Percentiles rank a stretch among this genome's conserved stretches.
Evolutionary conservation across 345 rosid genomes (phyloP).

Genomic region (Lumnitzera racemosa): DNA sequence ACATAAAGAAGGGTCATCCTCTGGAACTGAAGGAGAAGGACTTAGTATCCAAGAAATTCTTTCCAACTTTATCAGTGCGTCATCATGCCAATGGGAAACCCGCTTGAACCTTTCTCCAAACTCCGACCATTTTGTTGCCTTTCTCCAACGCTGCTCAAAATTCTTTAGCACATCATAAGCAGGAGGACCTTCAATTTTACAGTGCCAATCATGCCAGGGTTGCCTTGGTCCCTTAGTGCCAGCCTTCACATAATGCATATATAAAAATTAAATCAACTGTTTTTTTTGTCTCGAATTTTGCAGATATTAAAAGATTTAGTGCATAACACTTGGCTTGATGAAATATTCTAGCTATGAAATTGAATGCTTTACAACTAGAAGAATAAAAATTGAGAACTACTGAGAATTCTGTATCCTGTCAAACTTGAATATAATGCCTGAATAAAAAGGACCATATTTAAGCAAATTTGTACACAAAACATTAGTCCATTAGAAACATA

Average conservation of each 20-base stretch:
- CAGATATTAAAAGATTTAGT: too few relatives aligned
- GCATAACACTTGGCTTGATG: too few relatives aligned
- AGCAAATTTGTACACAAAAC: too few relatives aligned
- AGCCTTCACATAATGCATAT: constrained; percentile 25
- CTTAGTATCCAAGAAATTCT: constrained; percentile 86
- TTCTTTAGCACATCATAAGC: constrained; percentile 80
- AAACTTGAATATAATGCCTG: too few relatives aligned
- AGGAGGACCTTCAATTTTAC: constrained; percentile 92
- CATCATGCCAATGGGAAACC: constrained; percentile 72
- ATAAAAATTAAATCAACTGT: not conserved
- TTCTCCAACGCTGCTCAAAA: constrained; percentile 92
- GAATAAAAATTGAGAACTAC: too few relatives aligned
- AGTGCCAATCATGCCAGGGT: constrained; percentile 92
- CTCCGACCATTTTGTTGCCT: constrained; percentile 70
- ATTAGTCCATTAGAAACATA: too few relatives aligned
- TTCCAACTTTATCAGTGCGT: constrained; percentile 68
- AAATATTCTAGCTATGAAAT: too few relatives aligned
- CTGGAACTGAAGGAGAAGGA: constrained; percentile 33
- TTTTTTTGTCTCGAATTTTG: too few relatives aligned
- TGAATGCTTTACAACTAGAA: too few relatives aligned
- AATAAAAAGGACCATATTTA: too few relatives aligned
- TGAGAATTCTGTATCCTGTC: too few relatives aligned
- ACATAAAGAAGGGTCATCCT: constrained; percentile 46
- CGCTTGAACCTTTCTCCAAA: constrained; percentile 51
- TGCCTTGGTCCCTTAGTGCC: constrained; percentile 69